Conservation (phyloP, 371 early-diverging fungal genomes). For the Lichtheimia ramosa region DNA sequence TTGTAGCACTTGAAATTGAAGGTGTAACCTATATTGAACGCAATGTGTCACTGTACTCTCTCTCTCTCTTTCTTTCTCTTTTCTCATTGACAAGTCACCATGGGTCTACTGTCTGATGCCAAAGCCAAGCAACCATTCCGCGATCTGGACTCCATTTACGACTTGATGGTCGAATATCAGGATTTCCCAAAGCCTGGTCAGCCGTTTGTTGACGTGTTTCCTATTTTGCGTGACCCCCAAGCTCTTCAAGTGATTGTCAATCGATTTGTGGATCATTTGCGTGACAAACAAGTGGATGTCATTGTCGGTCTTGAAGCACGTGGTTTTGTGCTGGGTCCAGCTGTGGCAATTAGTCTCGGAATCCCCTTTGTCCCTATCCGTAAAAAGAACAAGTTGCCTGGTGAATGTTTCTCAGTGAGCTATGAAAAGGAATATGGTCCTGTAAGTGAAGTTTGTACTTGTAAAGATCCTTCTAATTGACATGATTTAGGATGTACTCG, state of each 20-base stretch:
- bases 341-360: not conserved
- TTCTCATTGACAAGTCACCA: too few relatives aligned
- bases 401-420: not conserved
- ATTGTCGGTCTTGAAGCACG: constrained; percentile 11
- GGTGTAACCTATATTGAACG: too few relatives aligned
- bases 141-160: not conserved
- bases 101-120: not conserved
- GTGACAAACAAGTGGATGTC: constrained; percentile 1
- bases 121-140: not conserved
- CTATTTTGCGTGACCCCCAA: constrained; percentile 3
- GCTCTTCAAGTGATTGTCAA: not conserved
- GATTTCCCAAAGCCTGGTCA: constrained; percentile 9
- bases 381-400: constrained; percentile 9
- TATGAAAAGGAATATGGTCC: constrained; percentile 13
- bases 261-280: constrained; percentile 1
- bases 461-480: not conserved
- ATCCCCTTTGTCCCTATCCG: constrained; percentile 8
- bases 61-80: too few relatives aligned
- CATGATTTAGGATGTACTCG: not conserved
- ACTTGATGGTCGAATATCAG: not conserved
- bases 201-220: constrained; percentile 6
- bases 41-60: too few relatives aligned
- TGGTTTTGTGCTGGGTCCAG: constrained; percentile 6
- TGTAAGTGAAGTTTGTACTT: not conserved
- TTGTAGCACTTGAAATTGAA: too few relatives aligned